Evolutionary conservation across 2,329 filamentous ascomycete species (phyloP).

Genomic region (Pseudogymnoascus verrucosus): DNA sequence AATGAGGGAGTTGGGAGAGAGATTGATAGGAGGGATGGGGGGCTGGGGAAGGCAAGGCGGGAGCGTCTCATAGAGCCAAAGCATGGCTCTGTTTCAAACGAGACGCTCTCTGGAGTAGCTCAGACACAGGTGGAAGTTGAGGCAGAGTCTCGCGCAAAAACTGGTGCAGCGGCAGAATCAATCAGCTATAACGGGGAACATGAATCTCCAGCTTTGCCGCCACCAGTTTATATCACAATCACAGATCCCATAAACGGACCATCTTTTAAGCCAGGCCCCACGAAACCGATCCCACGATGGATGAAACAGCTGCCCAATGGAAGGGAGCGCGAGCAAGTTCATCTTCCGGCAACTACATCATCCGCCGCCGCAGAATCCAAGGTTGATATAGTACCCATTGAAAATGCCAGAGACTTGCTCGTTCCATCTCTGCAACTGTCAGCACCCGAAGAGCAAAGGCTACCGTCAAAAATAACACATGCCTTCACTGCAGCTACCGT

Average conservation of each 20-base stretch:
- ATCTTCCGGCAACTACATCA: not conserved
- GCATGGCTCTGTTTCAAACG: slow-evolving; percentile 28
- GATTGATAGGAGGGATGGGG: slow-evolving; percentile 16
- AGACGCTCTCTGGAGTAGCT: not conserved
- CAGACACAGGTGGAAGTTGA: not conserved
- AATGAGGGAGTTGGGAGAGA: slow-evolving; percentile 21
- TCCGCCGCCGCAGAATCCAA: not conserved
- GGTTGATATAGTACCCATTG: not conserved
- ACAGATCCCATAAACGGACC: slow-evolving; percentile 39
- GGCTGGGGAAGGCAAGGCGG: slow-evolving; percentile 36
- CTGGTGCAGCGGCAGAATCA: not conserved
- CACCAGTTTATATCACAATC: slow-evolving; percentile 41
- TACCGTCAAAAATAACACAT: not conserved
- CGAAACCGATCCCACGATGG: slow-evolving; percentile 43
- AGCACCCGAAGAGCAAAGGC: not conserved
- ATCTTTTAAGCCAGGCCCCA: slow-evolving; percentile 39
- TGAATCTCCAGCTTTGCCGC: not conserved
- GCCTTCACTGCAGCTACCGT: not conserved
- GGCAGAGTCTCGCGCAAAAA: not conserved
- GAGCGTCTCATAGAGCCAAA: slow-evolving; percentile 37
- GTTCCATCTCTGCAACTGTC: no score
- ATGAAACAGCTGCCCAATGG: slow-evolving; percentile 23
- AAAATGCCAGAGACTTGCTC: not conserved
- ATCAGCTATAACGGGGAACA: not conserved
- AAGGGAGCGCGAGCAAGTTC: not conserved